These are phyloP conservation scores for Kurtzmaniella cleridarum DNA, from an alignment of 805 yeast species.

Conservation along the genomic window DNA sequence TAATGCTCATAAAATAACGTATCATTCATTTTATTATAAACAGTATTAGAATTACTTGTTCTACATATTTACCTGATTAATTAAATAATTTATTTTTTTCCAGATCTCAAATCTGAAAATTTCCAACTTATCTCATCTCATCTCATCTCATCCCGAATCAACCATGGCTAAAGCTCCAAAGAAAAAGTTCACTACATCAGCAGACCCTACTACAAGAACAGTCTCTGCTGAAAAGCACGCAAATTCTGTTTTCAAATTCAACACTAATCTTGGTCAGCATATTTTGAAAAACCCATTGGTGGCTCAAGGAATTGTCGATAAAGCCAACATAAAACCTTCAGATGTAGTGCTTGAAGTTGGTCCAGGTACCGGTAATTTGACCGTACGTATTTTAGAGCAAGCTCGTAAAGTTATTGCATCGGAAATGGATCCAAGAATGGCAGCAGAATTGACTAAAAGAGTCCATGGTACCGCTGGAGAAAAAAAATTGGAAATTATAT, in stretches of 20 bases:
- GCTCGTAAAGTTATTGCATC: slow-evolving; percentile 94
- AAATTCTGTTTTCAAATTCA: slow-evolving; percentile 89
- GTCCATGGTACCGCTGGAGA: slow-evolving; percentile 96
- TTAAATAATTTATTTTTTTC: no score
- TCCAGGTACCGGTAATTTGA: slow-evolving; percentile 98
- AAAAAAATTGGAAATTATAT: slow-evolving; percentile 81
- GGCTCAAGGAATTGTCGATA: slow-evolving; percentile 97
- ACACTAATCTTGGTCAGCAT: slow-evolving; percentile 96
- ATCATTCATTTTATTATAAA: no score
- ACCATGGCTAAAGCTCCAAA: slow-evolving; percentile 59
- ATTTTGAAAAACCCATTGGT: slow-evolving; percentile 92
- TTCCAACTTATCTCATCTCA: not conserved
- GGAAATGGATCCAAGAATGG: slow-evolving; percentile 99
- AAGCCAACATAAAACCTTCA: slow-evolving; percentile 87
- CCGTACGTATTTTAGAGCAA: slow-evolving; percentile 86
- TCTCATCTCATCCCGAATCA: not conserved
- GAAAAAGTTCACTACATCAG: slow-evolving; percentile 50
- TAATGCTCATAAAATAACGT: no score
- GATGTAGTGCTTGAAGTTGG: slow-evolving; percentile 95
- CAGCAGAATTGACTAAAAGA: slow-evolving; percentile 95
- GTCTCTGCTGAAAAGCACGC: slow-evolving; percentile 67
- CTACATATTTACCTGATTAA: no score
- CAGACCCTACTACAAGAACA: slow-evolving; percentile 46
- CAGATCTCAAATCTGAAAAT: no score
- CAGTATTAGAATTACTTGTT: no score